These are phyloP conservation scores for Puya raimondii DNA, from an alignment of 176 grass and related monocot species.

Conservation along the genomic window DNA sequence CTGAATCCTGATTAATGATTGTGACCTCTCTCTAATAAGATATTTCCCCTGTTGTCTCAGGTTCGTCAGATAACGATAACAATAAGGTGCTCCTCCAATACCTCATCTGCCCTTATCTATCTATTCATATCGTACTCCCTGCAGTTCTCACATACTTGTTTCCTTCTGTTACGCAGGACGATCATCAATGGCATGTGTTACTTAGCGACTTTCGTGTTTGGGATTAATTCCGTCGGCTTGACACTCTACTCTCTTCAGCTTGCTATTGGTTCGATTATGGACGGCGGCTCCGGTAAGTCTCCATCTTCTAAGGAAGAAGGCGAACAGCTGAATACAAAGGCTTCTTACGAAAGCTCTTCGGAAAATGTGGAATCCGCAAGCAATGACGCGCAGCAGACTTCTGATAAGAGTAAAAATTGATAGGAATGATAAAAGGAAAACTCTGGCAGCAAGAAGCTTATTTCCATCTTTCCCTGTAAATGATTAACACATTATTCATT, in stretches of 20 bases:
- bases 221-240: conserved; percentile 68
- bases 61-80: conserved; percentile 93
- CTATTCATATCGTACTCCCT: conserved; percentile 7
- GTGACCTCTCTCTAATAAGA: conserved; percentile 16
- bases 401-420: conserved; percentile 54
- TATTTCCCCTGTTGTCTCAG: conserved; percentile 30
- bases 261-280: conserved; percentile 46
- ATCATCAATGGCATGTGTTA: conserved; percentile 89
- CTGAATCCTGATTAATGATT: not conserved
- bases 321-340: conserved; percentile 30
- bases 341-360: conserved; percentile 30
- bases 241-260: conserved; percentile 69
- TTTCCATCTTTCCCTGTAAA: not conserved
- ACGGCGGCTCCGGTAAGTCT: conserved; percentile 26
- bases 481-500: not conserved
- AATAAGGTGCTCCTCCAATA: conserved; percentile 44
- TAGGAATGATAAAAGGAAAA: conserved; percentile 22
- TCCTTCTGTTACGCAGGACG: conserved; percentile 46
- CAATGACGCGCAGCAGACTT: conserved; percentile 39
- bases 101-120: conserved; percentile 10
- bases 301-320: conserved; percentile 27
- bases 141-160: not conserved
- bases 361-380: conserved; percentile 24
- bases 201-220: conserved; percentile 87
- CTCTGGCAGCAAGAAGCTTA: not conserved